Evolutionary conservation across 2,329 filamentous ascomycete genomes (phyloP), one percentile per base, ranked within the genome.

Genomic region (Incumbomyces delicatus): DNA sequence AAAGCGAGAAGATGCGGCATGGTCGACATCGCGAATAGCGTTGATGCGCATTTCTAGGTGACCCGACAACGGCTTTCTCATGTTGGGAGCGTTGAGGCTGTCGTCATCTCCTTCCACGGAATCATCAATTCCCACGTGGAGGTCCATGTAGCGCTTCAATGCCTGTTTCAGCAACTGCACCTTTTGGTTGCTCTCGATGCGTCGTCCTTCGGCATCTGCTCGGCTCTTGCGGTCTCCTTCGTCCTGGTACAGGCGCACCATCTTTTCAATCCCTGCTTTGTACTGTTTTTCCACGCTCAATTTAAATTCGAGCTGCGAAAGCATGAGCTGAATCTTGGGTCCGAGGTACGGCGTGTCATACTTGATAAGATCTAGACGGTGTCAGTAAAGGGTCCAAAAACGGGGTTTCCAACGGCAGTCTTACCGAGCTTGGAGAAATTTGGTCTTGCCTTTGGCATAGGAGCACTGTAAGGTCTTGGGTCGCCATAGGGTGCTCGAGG

Each of bases 221-320:
- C 85, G 87, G 70, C 90, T 96, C 73, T 95, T 95, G 58, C 89
- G 82, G 63, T 98, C 92, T 27, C 92, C 90, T 65, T 96, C 92
- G 77, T 96, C 92, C 63, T 92, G 83, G 63, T 98, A 98, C 31
- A 98, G 74, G 64, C 92, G 87, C 39, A 95, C 87, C 92, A 98
- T 96, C 72, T 98, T 98, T 68, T 98, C 92, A 58, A 98, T 92
- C 52, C 92, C 92, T 61, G 94, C 94, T 56, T 96, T 88, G 68
- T 98, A 98, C 68, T 98, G 92, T 64, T 95, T 94, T 66, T 98
- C 92, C 22, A 98, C 92, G 56, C 92, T 95, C 51, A 98, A 77
- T 71, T 98, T 98, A 73, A 98, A 98, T 67, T 96, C 88, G 53
- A 98, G 83, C 66, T 98, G 92, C 40, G 92, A 94, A 61, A 98